Conservation (phyloP, 2,329 filamentous ascomycete species). For the Chaetomiaceae sp. region DNA sequence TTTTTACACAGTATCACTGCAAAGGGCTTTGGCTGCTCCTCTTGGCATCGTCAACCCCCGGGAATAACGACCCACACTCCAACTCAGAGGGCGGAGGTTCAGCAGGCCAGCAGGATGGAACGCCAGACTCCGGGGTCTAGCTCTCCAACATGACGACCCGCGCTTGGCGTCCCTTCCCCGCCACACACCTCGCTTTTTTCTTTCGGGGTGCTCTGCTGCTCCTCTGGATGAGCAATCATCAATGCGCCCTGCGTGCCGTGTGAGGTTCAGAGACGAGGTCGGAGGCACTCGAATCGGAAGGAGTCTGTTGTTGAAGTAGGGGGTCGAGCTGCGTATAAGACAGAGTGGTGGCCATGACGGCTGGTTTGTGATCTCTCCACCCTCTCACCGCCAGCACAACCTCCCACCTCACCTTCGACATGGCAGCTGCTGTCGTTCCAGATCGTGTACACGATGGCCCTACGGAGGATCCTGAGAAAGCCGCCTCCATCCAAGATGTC, state of each 20-base stretch:
- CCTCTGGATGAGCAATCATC: background rate
- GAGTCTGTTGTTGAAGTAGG: background rate
- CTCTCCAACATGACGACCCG: background rate
- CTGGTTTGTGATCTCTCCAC: background rate
- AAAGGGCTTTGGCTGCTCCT: background rate
- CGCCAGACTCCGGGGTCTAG: too few species aligned
- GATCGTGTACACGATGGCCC: background rate
- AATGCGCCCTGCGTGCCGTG: background rate
- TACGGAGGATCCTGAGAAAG: constrained; percentile 8
- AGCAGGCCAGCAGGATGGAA: background rate
- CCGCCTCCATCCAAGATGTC: constrained; percentile 2
- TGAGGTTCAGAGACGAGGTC: background rate
- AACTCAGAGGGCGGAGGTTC: background rate
- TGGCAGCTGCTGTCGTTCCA: constrained; percentile 5
- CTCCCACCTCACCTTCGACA: background rate
- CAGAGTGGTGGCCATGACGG: background rate
- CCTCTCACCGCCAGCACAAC: background rate
- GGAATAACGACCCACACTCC: constrained; percentile 5
- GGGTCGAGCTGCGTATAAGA: background rate
- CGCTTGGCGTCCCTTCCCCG: background rate
- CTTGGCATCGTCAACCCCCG: background rate
- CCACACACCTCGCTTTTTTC: background rate
- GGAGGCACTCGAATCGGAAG: background rate
- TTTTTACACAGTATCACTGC: too few species aligned
- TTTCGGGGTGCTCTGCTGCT: background rate